phyloP scores from a whole-genome alignment of 495 filamentous ascomycete species.

The Darksidea phi region DNA sequence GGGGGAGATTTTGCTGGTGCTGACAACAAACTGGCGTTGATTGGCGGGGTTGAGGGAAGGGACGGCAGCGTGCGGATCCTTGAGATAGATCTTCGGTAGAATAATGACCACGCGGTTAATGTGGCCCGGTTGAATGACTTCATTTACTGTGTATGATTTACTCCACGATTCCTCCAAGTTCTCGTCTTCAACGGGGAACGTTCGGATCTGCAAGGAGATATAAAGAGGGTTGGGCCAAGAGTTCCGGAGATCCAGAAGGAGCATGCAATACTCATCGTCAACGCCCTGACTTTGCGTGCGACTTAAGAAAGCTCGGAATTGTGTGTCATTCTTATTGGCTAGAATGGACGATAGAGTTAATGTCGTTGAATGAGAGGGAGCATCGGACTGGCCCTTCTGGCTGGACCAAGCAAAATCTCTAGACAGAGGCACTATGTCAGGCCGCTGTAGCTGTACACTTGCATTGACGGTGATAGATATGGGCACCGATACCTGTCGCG shows the following conservation, averaged over 20 bases:
- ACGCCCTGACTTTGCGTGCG: conserved; percentile 21
- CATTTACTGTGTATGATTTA: conserved; percentile 50
- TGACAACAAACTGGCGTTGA: conserved; percentile 86
- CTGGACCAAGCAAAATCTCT: conserved; percentile 57
- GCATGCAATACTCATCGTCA: conserved; percentile 67
- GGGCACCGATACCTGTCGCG: conserved; percentile 76
- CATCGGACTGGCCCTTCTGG: conserved; percentile 7
- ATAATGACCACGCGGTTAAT: conserved; percentile 74
- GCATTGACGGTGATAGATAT: conserved; percentile 89
- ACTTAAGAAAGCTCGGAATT: conserved; percentile 31
- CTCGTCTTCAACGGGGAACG: conserved; percentile 3
- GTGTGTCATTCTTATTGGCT: conserved; percentile 22
- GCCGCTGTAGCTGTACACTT: conserved; percentile 72
- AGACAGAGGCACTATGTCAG: conserved; percentile 74
- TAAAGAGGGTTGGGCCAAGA: conserved; percentile 76
- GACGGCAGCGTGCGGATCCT: conserved; percentile 73
- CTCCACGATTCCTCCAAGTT: conserved; percentile 15
- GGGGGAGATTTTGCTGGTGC: conserved; percentile 70
- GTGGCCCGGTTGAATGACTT: conserved; percentile 74
- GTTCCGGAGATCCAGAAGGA: conserved; percentile 83
- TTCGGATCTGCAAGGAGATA: conserved; percentile 53
- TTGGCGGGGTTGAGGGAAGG: conserved; percentile 74
- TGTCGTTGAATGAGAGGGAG: background rate
- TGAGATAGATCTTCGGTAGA: conserved; percentile 71
- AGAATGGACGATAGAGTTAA: conserved; percentile 5